phyloP scores from a whole-genome alignment of 2,329 filamentous ascomycete genomes.

The Trichoderma lentiforme region DNA sequence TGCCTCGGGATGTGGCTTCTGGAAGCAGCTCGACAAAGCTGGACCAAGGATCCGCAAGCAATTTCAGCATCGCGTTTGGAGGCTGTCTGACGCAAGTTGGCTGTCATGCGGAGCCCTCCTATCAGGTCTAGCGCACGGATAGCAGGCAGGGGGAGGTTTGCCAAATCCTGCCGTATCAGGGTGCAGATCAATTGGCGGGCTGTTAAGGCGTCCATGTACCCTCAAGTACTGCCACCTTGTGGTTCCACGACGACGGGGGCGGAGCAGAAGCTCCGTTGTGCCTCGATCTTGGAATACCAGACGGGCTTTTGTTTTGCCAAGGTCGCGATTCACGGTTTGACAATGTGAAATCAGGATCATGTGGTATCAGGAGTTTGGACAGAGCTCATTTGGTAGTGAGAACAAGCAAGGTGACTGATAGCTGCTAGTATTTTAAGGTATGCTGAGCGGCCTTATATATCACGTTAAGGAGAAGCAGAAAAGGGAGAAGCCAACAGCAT shows the following conservation, averaged over 20 bases:
- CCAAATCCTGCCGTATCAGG: not conserved
- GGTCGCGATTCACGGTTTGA: not conserved
- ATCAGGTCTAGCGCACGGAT: constrained; percentile 10
- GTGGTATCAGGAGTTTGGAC: not conserved
- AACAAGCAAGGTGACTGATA: not conserved
- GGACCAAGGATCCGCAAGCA: not conserved
- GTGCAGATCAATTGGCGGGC: not conserved
- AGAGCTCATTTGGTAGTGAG: not conserved
- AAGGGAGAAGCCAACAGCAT: not conserved
- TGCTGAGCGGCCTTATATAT: not conserved
- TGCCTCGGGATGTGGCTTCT: constrained; percentile 6
- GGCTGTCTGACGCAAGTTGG: not conserved
- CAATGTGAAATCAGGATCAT: not conserved
- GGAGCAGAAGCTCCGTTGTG: constrained; percentile 15
- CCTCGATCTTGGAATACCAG: not conserved
- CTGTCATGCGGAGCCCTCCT: not conserved
- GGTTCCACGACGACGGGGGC: not conserved
- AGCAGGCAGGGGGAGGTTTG: not conserved
- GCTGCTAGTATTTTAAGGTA: not conserved
- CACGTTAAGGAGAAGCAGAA: not conserved
- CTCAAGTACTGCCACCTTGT: constrained; percentile 4
- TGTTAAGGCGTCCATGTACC: constrained; percentile 8
- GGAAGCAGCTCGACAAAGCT: not conserved
- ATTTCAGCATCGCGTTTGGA: not conserved
- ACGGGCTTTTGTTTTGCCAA: not conserved